Conservation (phyloP, 352 stramenopile species). For the Pythium scleroteichum region DNA sequence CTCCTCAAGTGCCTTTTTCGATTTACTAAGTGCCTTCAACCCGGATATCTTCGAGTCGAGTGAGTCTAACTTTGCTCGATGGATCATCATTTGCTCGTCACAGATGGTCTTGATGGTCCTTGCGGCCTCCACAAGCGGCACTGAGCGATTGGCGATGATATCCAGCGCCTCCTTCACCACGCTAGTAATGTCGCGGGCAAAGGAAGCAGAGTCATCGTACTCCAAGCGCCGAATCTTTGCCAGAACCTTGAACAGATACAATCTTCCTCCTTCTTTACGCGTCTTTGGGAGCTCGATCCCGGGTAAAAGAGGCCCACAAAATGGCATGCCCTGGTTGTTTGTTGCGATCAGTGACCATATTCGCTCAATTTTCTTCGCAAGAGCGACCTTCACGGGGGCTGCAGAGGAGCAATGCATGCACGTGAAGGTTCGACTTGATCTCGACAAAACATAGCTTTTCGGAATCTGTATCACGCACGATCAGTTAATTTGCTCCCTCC, state of each 20-base stretch:
- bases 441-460: conserved; percentile 61
- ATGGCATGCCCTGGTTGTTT: conserved; percentile 83
- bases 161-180: conserved; percentile 66
- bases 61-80: conserved; percentile 58
- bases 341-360: conserved; percentile 86
- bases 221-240: conserved; percentile 70
- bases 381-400: conserved; percentile 61
- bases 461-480: conserved; percentile 40
- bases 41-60: conserved; percentile 67
- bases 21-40: conserved; percentile 38
- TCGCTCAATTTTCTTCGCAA: conserved; percentile 76
- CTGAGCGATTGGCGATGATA: conserved; percentile 57
- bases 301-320: conserved; percentile 72
- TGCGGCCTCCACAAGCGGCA: conserved; percentile 66
- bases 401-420: conserved; percentile 68
- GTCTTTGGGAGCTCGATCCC: conserved; percentile 44
- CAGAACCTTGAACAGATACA: conserved; percentile 77
- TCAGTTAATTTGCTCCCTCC: not conserved
- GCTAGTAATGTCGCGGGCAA: conserved; percentile 64
- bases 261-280: conserved; percentile 18
- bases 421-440: conserved; percentile 66
- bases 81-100: conserved; percentile 73
- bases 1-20: conserved; percentile 37
- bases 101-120: conserved; percentile 75
- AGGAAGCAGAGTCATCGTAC: conserved; percentile 61